Evolutionary conservation across 805 yeast genomes (phyloP), one percentile per base, ranked within the genome.

Genomic region (Ogataea paradorogensis): DNA sequence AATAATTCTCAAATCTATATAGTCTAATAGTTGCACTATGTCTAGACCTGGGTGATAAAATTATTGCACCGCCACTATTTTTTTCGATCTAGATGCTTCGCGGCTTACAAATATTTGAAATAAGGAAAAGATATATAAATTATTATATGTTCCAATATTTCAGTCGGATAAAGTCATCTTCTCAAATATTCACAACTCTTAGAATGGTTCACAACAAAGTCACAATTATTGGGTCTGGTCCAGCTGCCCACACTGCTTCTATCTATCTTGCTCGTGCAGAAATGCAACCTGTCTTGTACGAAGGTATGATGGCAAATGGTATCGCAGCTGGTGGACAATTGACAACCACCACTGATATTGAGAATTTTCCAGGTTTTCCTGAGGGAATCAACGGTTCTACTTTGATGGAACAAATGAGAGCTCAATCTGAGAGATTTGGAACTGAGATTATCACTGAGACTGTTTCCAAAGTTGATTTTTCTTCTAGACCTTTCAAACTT

Each of bases 181-280:
- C 22, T 16, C 18, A 21, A 26, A 42, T 34, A 21, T 24, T 38
- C 15, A 38, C 28, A 27, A 48, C 16, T 20, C 43, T 22, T 15
- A 78, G 74, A 76, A 83, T 83, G 90, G 84, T 76, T 57, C 95
- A 85, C 65, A 79, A 86, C 69, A 78, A 73, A 71, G 95, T 85
- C 46, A 85, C 93, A 23, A 84, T 87, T 57, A 81, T 87, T 46
- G 98, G 99, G 31, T 90, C 97, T 40, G 99, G 99, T 55, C 99
- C 99, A 42, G 99, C 99, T 42, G 99, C 97, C 40, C 96, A 93
- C 75, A 93, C 99, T 30, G 99, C 99, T 36, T 99, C 99, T 51
- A 87, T 93, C 65, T 93, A 93, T 67, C 73, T 93, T 40, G 83
- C 98, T 22, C 83, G 99, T 67, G 99, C 99, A 30, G 99, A 93